Evolutionary conservation across 805 yeast genomes (phyloP).

Genomic region (Candida krabiensis): DNA sequence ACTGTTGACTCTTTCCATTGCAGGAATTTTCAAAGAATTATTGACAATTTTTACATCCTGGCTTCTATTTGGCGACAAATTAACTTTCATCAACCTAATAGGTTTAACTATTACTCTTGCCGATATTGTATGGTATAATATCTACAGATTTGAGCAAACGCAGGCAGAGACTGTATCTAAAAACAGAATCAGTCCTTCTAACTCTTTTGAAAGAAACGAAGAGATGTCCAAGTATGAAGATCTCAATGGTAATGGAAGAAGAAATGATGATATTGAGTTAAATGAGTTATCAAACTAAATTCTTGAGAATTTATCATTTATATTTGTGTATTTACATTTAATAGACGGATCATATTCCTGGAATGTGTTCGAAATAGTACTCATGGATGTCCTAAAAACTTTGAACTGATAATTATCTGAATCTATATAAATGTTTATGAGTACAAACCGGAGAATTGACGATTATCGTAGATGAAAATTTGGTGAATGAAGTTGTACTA

Average conservation of each 20-base stretch:
- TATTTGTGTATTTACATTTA: background rate
- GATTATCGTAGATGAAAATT: too few relatives aligned
- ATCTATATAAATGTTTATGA: too few relatives aligned
- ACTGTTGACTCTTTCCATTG: slow-evolving; percentile 81
- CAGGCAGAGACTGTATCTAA: slow-evolving; percentile 9
- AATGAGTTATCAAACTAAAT: slow-evolving; percentile 11
- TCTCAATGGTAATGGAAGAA: background rate
- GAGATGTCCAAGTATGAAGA: slow-evolving; percentile 1
- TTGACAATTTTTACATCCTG: slow-evolving; percentile 73
- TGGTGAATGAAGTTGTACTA: too few relatives aligned
- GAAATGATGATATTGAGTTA: slow-evolving; percentile 17
- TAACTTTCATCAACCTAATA: slow-evolving; percentile 63
- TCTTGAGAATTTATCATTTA: background rate
- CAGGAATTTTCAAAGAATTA: slow-evolving; percentile 91
- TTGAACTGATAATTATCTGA: too few relatives aligned
- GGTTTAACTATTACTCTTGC: slow-evolving; percentile 75
- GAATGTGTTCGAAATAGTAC: too few relatives aligned
- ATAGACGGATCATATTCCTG: background rate
- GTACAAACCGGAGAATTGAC: too few relatives aligned
- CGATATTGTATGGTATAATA: slow-evolving; percentile 85
- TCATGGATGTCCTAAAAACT: too few relatives aligned
- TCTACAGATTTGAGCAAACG: slow-evolving; percentile 48
- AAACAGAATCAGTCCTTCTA: slow-evolving; percentile 11
- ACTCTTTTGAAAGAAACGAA: slow-evolving; percentile 5
- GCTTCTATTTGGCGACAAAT: slow-evolving; percentile 69